Evolutionary conservation across 805 yeast species (phyloP).

Genomic region (Kregervanrija delftensis): DNA sequence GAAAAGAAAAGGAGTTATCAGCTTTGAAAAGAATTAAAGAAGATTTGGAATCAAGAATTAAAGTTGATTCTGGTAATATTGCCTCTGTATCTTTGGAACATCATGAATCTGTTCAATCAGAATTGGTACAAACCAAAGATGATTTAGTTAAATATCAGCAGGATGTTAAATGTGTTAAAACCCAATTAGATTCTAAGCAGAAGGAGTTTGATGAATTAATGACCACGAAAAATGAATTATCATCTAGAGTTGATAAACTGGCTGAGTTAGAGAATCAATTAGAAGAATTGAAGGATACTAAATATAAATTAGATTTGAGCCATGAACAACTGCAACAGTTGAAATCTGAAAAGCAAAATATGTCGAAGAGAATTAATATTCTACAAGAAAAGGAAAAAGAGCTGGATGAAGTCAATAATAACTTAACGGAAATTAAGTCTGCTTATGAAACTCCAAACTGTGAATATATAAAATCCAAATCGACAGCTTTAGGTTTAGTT

Average conservation of each 20-base stretch:
- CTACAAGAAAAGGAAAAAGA: constrained; percentile 2
- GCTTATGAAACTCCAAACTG: constrained; percentile 11
- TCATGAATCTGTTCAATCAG: constrained; percentile 10
- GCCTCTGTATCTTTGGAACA: constrained; percentile 9
- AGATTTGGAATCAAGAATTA: constrained; percentile 9
- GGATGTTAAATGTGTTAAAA: constrained; percentile 1
- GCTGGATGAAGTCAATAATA: constrained; percentile 1
- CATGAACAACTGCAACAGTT: constrained; percentile 4
- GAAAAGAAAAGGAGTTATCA: constrained; percentile 6
- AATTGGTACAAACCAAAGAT: constrained; percentile 2
- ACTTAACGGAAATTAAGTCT: constrained; percentile 2
- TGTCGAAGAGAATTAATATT: constrained; percentile 1
- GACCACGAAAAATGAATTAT: not conserved
- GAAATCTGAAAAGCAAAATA: not conserved
- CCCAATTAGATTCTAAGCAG: constrained; percentile 1
- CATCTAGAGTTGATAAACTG: constrained; percentile 2
- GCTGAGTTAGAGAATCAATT: constrained; percentile 4
- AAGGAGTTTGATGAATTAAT: constrained; percentile 1
- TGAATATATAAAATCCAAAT: constrained; percentile 17
- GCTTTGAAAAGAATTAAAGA: constrained; percentile 6
- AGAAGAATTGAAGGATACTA: constrained; percentile 1
- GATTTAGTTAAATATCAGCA: constrained; percentile 3
- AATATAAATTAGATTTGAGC: constrained; percentile 5
- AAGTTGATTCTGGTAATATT: not conserved
- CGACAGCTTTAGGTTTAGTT: constrained; percentile 12